Conservation (phyloP, 768 basidiomycete species). For the Lentinula edodes region DNA sequence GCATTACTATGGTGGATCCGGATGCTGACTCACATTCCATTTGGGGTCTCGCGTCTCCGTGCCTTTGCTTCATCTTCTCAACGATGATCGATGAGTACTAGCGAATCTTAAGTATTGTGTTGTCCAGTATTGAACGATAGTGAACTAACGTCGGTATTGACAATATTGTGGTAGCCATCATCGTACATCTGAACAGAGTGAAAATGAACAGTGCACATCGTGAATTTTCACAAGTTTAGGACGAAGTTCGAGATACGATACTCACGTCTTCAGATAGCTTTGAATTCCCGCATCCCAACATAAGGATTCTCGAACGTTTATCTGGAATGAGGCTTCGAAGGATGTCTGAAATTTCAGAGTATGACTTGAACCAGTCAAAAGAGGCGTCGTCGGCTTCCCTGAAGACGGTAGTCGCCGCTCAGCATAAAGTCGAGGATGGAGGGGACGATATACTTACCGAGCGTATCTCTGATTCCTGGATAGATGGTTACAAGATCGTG, state of each 20-base stretch:
- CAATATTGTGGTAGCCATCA: slow-evolving; percentile 76
- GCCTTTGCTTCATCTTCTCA: slow-evolving; percentile 61
- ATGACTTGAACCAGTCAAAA: slow-evolving; percentile 89
- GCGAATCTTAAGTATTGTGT: not conserved
- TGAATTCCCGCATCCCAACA: slow-evolving; percentile 85
- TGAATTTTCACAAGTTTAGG: too few species aligned
- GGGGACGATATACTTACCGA: slow-evolving; percentile 36
- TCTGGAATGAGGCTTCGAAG: slow-evolving; percentile 60
- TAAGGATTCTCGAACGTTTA: slow-evolving; percentile 56
- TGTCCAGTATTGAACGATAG: not conserved
- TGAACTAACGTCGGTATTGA: slow-evolving; percentile 65
- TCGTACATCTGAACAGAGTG: slow-evolving; percentile 67
- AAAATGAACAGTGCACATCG: not conserved
- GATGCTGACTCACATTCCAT: slow-evolving; percentile 57
- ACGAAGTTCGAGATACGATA: not conserved
- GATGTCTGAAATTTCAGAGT: slow-evolving; percentile 60
- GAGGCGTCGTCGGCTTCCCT: slow-evolving; percentile 55
- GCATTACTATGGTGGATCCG: not conserved
- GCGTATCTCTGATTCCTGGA: slow-evolving; percentile 64
- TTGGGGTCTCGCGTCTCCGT: slow-evolving; percentile 43
- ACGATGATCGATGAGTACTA: slow-evolving; percentile 77
- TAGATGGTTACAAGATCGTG: not conserved
- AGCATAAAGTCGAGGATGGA: not conserved
- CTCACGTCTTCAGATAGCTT: slow-evolving; percentile 69
- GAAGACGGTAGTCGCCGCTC: slow-evolving; percentile 4